phyloP scores from a whole-genome alignment of 257 asterid genomes.

The Ligustrum vulgare region DNA sequence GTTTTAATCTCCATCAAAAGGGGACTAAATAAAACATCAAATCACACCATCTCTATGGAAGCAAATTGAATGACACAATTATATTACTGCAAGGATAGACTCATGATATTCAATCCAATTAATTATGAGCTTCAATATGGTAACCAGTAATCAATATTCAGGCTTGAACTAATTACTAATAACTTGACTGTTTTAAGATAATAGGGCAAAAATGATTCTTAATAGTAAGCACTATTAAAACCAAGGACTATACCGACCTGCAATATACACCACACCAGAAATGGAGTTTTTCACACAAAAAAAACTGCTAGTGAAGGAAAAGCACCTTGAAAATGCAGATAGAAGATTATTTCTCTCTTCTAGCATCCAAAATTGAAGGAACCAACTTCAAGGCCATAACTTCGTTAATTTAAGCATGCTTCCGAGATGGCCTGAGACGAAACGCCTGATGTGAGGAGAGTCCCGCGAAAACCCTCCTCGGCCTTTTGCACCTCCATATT shows the following conservation, averaged over 20 bases:
- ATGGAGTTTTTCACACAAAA: not conserved
- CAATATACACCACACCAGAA: not conserved
- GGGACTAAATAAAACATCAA: not conserved
- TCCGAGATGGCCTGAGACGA: slow-evolving; percentile 62
- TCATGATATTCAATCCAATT: not conserved
- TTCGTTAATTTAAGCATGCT: slow-evolving; percentile 56
- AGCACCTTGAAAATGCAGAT: slow-evolving; percentile 34
- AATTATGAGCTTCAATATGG: not conserved
- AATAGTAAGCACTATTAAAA: not conserved
- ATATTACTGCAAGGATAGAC: not conserved
- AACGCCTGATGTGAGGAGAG: slow-evolving; percentile 80
- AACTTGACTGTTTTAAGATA: not conserved
- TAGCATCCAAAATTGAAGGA: slow-evolving; percentile 20
- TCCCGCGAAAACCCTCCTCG: slow-evolving; percentile 95
- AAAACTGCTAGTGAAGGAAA: not conserved
- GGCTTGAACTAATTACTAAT: not conserved
- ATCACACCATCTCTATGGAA: not conserved
- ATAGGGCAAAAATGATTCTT: not conserved
- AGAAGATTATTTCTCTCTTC: slow-evolving; percentile 15
- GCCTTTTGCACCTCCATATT: slow-evolving; percentile 50
- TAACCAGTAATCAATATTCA: not conserved
- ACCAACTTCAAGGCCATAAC: slow-evolving; percentile 14
- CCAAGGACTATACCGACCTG: not conserved
- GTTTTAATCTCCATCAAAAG: too few relatives aligned
- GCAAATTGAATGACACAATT: not conserved